These are phyloP conservation scores for Holtermanniella nyarrowii DNA, from an alignment of 768 basidiomycete genomes.

Conservation along the genomic window DNA sequence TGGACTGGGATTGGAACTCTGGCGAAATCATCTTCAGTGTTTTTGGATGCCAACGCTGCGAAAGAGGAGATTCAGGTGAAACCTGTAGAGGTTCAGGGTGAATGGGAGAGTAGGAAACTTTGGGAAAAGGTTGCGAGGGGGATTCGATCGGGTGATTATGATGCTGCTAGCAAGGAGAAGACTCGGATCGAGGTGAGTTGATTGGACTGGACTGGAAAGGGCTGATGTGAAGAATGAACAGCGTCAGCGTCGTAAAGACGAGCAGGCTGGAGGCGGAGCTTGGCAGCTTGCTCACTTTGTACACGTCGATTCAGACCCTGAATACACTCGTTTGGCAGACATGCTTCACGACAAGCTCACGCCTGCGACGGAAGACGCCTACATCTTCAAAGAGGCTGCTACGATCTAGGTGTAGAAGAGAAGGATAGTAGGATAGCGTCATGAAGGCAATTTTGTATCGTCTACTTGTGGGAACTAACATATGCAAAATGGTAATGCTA, in stretches of 20 bases:
- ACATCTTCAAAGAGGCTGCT: constrained; percentile 48
- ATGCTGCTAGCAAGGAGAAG: constrained; percentile 81
- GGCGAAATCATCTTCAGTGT: constrained; percentile 45
- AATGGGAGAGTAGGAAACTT: constrained; percentile 74
- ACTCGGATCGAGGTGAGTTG: constrained; percentile 67
- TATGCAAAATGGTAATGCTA: no score
- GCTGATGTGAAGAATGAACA: constrained; percentile 63
- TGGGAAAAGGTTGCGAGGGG: constrained; percentile 84
- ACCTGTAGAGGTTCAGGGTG: constrained; percentile 52
- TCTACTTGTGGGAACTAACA: no score
- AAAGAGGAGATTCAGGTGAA: constrained; percentile 66
- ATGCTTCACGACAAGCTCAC: constrained; percentile 49
- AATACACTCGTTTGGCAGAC: constrained; percentile 59
- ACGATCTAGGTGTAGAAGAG: no score
- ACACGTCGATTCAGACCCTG: constrained; percentile 57
- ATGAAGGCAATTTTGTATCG: no score
- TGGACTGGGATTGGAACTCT: constrained; percentile 41
- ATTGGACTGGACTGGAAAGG: not conserved
- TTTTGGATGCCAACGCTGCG: constrained; percentile 64
- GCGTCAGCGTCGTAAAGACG: constrained; percentile 75
- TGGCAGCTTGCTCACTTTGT: constrained; percentile 74
- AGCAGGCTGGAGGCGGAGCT: constrained; percentile 55
- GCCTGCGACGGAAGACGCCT: constrained; percentile 66
- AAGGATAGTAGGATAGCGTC: no score
- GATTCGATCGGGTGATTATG: constrained; percentile 83